Percentiles rank a stretch among this genome's conserved stretches.
These are phyloP conservation scores for Plantago elongata DNA, from an alignment of 257 asterid species.

Conservation along the genomic window DNA sequence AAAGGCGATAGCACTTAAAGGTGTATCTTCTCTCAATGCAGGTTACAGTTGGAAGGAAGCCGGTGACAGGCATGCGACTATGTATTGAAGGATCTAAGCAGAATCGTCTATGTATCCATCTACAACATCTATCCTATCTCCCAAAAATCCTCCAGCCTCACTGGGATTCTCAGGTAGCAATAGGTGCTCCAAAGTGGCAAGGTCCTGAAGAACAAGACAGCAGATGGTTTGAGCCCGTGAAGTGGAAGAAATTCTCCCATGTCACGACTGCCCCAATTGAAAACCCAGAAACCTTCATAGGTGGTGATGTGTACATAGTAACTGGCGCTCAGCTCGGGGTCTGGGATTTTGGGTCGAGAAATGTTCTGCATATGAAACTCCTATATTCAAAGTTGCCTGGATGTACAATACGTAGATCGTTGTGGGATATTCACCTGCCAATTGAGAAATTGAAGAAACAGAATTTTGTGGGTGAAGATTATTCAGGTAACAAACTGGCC, in stretches of 20 bases:
- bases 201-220: constrained; percentile 92
- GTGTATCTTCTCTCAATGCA: constrained; percentile 19
- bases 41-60: constrained; percentile 83
- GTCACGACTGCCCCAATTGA: constrained; percentile 81
- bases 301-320: constrained; percentile 59
- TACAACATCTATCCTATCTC: constrained; percentile 54
- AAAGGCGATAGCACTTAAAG: not conserved
- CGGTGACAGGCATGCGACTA: constrained; percentile 72
- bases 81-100: constrained; percentile 67
- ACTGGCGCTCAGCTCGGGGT: constrained; percentile 90
- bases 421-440: constrained; percentile 59
- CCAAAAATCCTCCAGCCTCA: constrained; percentile 74
- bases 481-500: constrained; percentile 53
- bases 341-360: constrained; percentile 82
- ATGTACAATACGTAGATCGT: constrained; percentile 62
- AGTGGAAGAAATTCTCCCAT: constrained; percentile 83
- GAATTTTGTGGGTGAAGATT: constrained; percentile 30
- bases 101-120: constrained; percentile 57
- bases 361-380: constrained; percentile 71
- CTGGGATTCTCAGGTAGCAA: constrained; percentile 70
- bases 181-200: constrained; percentile 90
- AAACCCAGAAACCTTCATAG: constrained; percentile 57
- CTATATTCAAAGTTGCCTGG: constrained; percentile 65
- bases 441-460: constrained; percentile 34
- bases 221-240: constrained; percentile 83